A percentile compares a stretch with the other conserved stretches of the same genome.
Conservation (phyloP, 129 eudicot species). For the Oenanthe sinensis region DNA sequence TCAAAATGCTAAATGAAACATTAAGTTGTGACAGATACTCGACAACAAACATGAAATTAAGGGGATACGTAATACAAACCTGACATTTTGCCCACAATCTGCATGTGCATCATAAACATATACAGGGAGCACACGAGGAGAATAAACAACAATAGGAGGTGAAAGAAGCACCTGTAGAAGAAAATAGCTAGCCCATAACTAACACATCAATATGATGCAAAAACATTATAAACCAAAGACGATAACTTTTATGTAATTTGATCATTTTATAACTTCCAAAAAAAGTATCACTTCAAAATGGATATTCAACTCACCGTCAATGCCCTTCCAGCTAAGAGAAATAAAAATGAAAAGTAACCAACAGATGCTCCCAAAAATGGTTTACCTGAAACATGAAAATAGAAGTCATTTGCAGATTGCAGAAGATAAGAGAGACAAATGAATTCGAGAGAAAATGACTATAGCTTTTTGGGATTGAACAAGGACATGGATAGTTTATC, state of each 20-base stretch:
- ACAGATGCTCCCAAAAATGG: slow-evolving; percentile 93
- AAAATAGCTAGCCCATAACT: not conserved
- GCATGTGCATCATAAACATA: slow-evolving; percentile 99
- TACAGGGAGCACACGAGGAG: slow-evolving; percentile 96
- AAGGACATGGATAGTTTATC: not conserved
- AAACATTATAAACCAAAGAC: not conserved
- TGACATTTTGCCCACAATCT: slow-evolving; percentile 93
- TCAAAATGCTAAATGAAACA: not conserved
- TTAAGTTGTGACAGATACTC: not conserved
- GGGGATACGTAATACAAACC: slow-evolving; percentile 42
- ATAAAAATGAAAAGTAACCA: slow-evolving; percentile 94
- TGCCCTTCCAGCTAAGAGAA: slow-evolving; percentile 96
- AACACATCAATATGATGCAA: not conserved
- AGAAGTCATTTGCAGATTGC: not conserved
- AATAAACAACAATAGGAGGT: slow-evolving; percentile 99
- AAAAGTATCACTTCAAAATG: not conserved
- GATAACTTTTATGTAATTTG: not conserved
- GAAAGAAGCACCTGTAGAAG: slow-evolving; percentile 85
- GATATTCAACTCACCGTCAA: slow-evolving; percentile 55
- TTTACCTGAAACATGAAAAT: slow-evolving; percentile 41
- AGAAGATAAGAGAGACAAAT: not conserved
- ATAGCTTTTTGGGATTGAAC: not conserved
- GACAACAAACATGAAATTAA: not conserved
- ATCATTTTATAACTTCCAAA: not conserved
- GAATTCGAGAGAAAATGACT: not conserved